phyloP scores from a whole-genome alignment of 2,329 filamentous ascomycete species.

The Pseudogymnoascus sp. region DNA sequence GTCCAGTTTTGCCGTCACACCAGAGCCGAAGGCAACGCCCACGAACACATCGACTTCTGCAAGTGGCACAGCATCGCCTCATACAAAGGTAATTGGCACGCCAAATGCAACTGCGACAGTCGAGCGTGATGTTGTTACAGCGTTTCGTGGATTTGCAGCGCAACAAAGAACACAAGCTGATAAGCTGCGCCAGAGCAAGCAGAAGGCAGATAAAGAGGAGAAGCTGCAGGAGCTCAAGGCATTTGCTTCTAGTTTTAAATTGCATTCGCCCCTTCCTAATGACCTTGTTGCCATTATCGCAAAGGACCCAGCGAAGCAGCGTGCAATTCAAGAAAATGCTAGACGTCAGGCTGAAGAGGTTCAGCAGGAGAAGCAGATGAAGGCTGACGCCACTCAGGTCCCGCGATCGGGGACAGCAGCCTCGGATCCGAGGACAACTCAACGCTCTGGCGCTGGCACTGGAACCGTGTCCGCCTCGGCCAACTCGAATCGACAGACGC shows the following conservation, averaged over 20 bases:
- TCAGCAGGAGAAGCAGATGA: slow-evolving; percentile 28
- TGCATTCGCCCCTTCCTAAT: slow-evolving; percentile 82
- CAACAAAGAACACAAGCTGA: slow-evolving; percentile 48
- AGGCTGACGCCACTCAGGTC: slow-evolving; percentile 34
- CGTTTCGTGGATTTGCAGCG: slow-evolving; percentile 57
- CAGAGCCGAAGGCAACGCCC: slow-evolving; percentile 27
- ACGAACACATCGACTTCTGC: slow-evolving; percentile 26
- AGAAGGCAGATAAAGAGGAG: slow-evolving; percentile 72
- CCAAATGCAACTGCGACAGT: slow-evolving; percentile 53
- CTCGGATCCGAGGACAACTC: slow-evolving; percentile 32
- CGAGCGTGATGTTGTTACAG: slow-evolving; percentile 51
- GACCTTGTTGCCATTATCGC: slow-evolving; percentile 92
- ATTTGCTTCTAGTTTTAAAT: slow-evolving; percentile 89
- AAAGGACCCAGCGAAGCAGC: slow-evolving; percentile 91
- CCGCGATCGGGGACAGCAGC: slow-evolving; percentile 16
- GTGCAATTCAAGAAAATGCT: slow-evolving; percentile 84
- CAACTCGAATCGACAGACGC: slow-evolving; percentile 22
- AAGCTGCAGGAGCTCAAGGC: slow-evolving; percentile 93
- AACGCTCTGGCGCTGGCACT: slow-evolving; percentile 38
- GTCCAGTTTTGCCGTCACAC: slow-evolving; percentile 17
- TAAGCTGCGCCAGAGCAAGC: slow-evolving; percentile 48
- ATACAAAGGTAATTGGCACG: slow-evolving; percentile 27
- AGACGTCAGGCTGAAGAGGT: slow-evolving; percentile 62
- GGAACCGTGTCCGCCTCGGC: slow-evolving; percentile 25
- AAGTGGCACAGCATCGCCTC: slow-evolving; percentile 26